A percentile compares a stretch with the other conserved stretches of the same genome.
Evolutionary conservation across 257 asterid genomes (phyloP).

Genomic region (Primulina tabacum): DNA sequence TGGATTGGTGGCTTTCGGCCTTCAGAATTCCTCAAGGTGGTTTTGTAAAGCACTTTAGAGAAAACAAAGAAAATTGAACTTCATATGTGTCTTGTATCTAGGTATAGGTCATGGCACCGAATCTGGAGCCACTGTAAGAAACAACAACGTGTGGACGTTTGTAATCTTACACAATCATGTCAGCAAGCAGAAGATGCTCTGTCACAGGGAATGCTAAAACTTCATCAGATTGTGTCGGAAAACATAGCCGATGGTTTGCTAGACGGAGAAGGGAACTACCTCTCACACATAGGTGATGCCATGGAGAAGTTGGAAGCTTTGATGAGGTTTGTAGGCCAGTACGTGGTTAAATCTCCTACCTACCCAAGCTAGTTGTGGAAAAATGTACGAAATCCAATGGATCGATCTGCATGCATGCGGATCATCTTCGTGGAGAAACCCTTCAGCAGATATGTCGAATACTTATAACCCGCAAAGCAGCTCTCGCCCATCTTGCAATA

Average conservation of each 20-base stretch:
- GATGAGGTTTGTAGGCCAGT: constrained; percentile 77
- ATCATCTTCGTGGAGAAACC: constrained; percentile 50
- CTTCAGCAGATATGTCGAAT: constrained; percentile 45
- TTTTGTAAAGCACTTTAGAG: too few species aligned
- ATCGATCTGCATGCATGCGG: constrained; percentile 35
- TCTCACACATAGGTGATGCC: constrained; percentile 53
- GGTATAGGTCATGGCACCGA: constrained; percentile 79
- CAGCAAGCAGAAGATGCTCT: constrained; percentile 94
- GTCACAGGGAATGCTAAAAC: constrained; percentile 80
- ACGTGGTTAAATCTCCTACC: constrained; percentile 12
- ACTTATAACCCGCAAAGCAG: constrained; percentile 40
- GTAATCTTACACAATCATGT: constrained; percentile 61
- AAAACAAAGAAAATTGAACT: too few species aligned
- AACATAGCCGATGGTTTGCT: constrained; percentile 57
- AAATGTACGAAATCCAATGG: too few species aligned
- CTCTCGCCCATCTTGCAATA: constrained; percentile 53
- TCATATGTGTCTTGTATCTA: too few species aligned
- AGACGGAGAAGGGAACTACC: constrained; percentile 49
- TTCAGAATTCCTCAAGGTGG: constrained; percentile 79
- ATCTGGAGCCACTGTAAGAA: constrained; percentile 60
- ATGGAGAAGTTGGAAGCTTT: constrained; percentile 65
- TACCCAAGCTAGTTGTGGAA: background rate
- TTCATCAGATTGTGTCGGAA: constrained; percentile 54
- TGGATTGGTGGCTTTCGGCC: constrained; percentile 98
- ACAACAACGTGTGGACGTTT: constrained; percentile 46